phyloP scores from a whole-genome alignment of 306 rosid species.

The Medicago arabica region DNA sequence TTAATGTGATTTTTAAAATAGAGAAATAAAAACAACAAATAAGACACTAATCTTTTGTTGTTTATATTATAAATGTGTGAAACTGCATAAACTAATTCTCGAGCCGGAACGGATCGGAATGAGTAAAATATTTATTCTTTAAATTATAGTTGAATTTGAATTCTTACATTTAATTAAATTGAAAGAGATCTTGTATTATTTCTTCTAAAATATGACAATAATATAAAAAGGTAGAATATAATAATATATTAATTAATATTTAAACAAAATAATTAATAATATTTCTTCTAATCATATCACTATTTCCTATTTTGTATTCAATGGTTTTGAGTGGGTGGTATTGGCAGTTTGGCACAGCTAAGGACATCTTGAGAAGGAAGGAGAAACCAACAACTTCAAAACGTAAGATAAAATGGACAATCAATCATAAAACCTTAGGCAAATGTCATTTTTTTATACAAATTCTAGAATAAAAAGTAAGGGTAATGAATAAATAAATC shows the following conservation, averaged over 20 bases:
- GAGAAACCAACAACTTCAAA: slow-evolving; percentile 54
- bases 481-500: slow-evolving; percentile 15
- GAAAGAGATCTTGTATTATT: no score
- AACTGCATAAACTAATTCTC: no score
- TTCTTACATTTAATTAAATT: no score
- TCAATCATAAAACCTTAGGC: slow-evolving; percentile 1
- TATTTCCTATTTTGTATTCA: not conserved
- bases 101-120: no score
- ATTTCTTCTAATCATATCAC: not conserved
- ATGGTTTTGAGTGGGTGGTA: slow-evolving; percentile 31
- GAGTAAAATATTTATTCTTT: no score
- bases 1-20: not conserved
- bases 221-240: slow-evolving; percentile 8
- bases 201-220: no score
- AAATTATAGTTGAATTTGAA: no score
- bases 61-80: no score
- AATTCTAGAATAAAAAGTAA: slow-evolving; percentile 15
- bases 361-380: slow-evolving; percentile 9
- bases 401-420: slow-evolving; percentile 1
- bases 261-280: not conserved
- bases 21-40: slow-evolving; percentile 34
- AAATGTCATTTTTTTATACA: slow-evolving; percentile 12
- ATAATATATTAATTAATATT: not conserved
- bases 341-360: slow-evolving; percentile 34
- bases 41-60: slow-evolving; percentile 11